A percentile compares a stretch with the other conserved stretches of the same genome.
These are phyloP conservation scores for Sclerotinia nivalis DNA, from an alignment of 2,329 filamentous ascomycete species.

Conservation along the genomic window DNA sequence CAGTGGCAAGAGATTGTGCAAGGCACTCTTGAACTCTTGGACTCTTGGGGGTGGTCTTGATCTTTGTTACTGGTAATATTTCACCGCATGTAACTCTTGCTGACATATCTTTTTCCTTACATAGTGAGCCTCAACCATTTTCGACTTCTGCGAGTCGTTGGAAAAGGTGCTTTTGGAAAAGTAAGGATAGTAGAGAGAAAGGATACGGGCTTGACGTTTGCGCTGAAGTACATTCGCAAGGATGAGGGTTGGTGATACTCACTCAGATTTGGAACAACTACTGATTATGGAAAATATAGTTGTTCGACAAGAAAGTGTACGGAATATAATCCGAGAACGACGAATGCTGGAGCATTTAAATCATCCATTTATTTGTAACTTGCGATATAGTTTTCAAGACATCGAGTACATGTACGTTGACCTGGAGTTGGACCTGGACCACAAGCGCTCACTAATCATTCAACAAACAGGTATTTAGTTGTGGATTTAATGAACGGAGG, in stretches of 20 bases:
- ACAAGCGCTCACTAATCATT: slow-evolving; percentile 1
- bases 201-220: slow-evolving; percentile 90
- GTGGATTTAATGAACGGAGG: slow-evolving; percentile 98
- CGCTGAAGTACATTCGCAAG: slow-evolving; percentile 97
- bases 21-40: not conserved
- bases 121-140: slow-evolving; percentile 97
- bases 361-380: slow-evolving; percentile 95
- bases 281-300: slow-evolving; percentile 55
- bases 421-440: not conserved
- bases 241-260: slow-evolving; percentile 74
- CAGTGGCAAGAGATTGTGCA: slow-evolving; percentile 15
- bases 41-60: not conserved
- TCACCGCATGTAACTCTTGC: slow-evolving; percentile 21
- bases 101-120: slow-evolving; percentile 32
- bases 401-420: slow-evolving; percentile 89
- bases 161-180: slow-evolving; percentile 97
- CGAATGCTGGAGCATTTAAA: slow-evolving; percentile 98
- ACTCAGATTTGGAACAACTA: slow-evolving; percentile 25
- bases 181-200: slow-evolving; percentile 98
- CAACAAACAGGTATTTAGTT: slow-evolving; percentile 71
- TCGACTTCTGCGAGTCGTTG: slow-evolving; percentile 89
- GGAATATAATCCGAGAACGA: slow-evolving; percentile 96
- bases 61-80: not conserved
- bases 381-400: slow-evolving; percentile 98
- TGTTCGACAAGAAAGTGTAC: slow-evolving; percentile 93